Conservation (phyloP, 768 basidiomycete genomes). For the Mycena metata region DNA sequence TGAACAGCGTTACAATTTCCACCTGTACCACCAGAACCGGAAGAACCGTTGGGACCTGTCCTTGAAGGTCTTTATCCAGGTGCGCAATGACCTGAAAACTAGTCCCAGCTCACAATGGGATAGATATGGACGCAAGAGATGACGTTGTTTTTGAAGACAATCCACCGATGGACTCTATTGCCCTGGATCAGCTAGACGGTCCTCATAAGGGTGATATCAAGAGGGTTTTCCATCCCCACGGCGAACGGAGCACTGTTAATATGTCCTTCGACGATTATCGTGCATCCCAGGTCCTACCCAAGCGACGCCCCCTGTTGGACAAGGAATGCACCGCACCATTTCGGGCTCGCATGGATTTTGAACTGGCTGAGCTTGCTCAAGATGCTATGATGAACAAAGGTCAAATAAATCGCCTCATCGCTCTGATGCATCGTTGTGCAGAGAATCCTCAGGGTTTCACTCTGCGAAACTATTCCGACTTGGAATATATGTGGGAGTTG, state of each 20-base stretch:
- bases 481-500: neutral
- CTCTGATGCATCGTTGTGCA: neutral
- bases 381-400: conserved; percentile 39
- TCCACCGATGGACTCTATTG: too few relatives aligned
- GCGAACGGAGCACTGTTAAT: neutral
- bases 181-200: too few relatives aligned
- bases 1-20: too few relatives aligned
- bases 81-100: too few relatives aligned
- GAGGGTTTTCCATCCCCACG: neutral
- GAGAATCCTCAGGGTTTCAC: neutral
- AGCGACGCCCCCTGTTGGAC: too few relatives aligned
- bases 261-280: neutral
- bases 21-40: too few relatives aligned
- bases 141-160: too few relatives aligned
- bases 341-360: conserved; percentile 44
- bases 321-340: conserved; percentile 40
- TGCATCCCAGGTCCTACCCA: neutral
- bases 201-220: neutral
- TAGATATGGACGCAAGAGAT: too few relatives aligned
- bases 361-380: conserved; percentile 45
- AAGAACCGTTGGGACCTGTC: too few relatives aligned
- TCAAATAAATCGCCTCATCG: conserved; percentile 23
- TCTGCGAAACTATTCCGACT: neutral
- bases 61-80: too few relatives aligned
- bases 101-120: too few relatives aligned